Percentiles rank a stretch among this genome's conserved stretches.
These are phyloP conservation scores for Tetrahymena elliotti DNA, from an alignment of 73 alveolate genomes.

Conservation along the genomic window DNA sequence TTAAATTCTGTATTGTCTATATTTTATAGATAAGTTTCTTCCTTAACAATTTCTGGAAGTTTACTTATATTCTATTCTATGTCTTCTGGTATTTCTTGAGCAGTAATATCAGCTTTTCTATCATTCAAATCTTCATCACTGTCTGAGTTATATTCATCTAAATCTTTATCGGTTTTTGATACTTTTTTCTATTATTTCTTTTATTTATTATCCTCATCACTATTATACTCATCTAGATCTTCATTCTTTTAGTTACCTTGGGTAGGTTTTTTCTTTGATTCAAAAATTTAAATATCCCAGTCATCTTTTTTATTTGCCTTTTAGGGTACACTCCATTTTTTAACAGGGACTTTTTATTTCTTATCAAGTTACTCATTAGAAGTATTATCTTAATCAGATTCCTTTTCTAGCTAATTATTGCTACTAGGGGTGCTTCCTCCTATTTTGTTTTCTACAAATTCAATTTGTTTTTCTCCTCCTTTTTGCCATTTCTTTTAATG, in stretches of 20 bases:
- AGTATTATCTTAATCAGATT: background rate
- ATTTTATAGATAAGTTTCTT: background rate
- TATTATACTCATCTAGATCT: background rate
- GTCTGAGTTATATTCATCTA: background rate
- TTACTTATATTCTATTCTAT: background rate
- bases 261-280: background rate
- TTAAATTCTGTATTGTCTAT: background rate
- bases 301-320: background rate
- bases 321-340: background rate
- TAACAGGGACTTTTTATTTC: background rate
- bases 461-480: background rate
- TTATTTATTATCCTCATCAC: background rate
- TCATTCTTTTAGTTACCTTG: background rate
- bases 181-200: background rate
- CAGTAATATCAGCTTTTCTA: background rate
- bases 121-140: background rate
- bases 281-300: background rate
- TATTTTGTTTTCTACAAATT: background rate
- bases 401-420: background rate
- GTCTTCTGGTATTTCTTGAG: background rate
- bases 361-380: background rate
- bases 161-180: background rate
- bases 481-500: background rate
- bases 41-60: background rate
- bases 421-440: background rate